phyloP scores from a whole-genome alignment of 768 basidiomycete species.

The Xerocomus brunneocitrinus region DNA sequence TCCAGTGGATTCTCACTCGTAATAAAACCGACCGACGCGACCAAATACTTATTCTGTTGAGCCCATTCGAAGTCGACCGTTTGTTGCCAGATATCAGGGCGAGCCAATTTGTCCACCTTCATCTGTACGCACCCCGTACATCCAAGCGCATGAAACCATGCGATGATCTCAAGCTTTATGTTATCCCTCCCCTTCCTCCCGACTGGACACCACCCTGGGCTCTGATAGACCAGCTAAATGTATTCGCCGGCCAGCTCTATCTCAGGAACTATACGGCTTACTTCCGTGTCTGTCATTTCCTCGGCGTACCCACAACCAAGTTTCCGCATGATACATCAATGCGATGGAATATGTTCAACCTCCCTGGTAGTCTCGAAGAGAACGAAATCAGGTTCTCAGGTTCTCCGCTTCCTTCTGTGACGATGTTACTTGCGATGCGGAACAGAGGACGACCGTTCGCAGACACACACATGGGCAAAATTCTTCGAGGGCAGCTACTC shows the following conservation, averaged over 20 bases:
- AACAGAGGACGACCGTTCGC: constrained; percentile 35
- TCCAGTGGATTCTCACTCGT: constrained; percentile 1
- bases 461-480: constrained; percentile 37
- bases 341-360: neutral
- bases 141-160: neutral
- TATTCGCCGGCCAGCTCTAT: neutral
- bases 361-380: neutral
- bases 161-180: neutral
- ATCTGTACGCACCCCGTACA: neutral
- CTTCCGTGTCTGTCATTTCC: neutral
- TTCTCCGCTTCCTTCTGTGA: constrained; percentile 30
- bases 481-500: constrained; percentile 25
- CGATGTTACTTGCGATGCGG: constrained; percentile 19
- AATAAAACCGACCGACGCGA: neutral
- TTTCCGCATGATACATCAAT: neutral
- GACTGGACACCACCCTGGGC: neutral
- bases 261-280: neutral
- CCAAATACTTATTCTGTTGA: neutral
- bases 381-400: constrained; percentile 19
- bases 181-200: neutral
- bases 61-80: neutral
- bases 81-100: neutral
- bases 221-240: neutral
- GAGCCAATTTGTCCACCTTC: constrained; percentile 2
- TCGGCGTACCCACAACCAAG: neutral